These are phyloP conservation scores for Phialophora chinensis DNA, from an alignment of 2,329 filamentous ascomycete species.

Conservation along the genomic window DNA sequence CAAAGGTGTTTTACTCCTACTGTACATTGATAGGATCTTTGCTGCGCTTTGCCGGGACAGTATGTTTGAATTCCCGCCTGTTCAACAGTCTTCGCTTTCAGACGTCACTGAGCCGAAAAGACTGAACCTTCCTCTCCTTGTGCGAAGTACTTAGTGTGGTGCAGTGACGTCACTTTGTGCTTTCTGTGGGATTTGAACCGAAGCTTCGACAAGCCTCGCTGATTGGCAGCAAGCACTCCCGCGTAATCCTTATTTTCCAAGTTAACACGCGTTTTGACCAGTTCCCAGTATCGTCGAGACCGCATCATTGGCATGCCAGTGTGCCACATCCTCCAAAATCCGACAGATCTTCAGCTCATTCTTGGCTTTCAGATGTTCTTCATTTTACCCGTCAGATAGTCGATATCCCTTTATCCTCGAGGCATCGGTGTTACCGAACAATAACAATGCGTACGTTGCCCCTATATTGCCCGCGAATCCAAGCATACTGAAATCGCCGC, in stretches of 20 bases:
- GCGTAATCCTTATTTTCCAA: background rate
- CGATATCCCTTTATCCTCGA: background rate
- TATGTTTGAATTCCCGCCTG: background rate
- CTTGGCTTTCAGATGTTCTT: background rate
- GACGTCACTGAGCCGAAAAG: background rate
- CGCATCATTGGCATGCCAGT: background rate
- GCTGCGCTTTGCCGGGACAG: background rate
- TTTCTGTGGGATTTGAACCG: background rate
- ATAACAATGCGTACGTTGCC: slow-evolving; percentile 29
- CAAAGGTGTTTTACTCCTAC: background rate
- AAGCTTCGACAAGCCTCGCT: background rate
- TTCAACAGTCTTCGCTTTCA: background rate
- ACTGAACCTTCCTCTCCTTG: background rate
- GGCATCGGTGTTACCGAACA: slow-evolving; percentile 1
- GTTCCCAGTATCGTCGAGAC: background rate
- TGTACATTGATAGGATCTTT: background rate
- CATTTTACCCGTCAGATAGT: background rate
- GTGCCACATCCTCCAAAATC: background rate
- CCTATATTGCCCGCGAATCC: background rate
- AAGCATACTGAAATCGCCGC: slow-evolving; percentile 4
- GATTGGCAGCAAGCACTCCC: background rate
- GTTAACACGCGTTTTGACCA: background rate
- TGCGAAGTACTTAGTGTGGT: background rate
- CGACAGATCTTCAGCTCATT: background rate
- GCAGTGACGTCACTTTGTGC: background rate